Percentiles rank a stretch among this genome's conserved stretches.
These are phyloP conservation scores for Areca catechu DNA, from an alignment of 176 grass and related monocot species.

Conservation along the genomic window DNA sequence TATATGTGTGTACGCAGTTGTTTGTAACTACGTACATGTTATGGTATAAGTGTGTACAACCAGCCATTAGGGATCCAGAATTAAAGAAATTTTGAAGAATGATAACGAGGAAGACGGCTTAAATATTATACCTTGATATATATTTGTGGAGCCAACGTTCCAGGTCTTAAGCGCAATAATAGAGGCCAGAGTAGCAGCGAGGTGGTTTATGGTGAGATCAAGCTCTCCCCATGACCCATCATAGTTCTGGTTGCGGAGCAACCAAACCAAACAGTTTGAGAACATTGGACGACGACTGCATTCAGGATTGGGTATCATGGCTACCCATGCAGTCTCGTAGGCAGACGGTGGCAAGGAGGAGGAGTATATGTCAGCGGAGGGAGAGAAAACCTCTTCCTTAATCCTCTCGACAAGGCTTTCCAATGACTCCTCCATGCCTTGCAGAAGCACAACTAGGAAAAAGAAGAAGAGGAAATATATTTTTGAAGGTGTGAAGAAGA, in stretches of 20 bases:
- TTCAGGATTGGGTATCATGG: background rate
- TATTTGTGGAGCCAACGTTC: background rate
- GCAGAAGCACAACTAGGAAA: too few species aligned
- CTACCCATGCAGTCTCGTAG: background rate
- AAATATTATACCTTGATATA: background rate
- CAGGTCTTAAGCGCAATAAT: background rate
- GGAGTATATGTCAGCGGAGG: too few species aligned
- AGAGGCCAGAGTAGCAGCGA: conserved; percentile 5
- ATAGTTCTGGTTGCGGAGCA: background rate
- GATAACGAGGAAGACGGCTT: too few species aligned
- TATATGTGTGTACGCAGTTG: background rate
- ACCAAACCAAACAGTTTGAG: background rate
- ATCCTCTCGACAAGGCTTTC: too few species aligned
- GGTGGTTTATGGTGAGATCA: background rate
- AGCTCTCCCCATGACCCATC: conserved; percentile 4
- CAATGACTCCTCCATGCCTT: too few species aligned
- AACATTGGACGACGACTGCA: background rate
- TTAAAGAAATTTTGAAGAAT: too few species aligned
- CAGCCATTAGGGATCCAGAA: too few species aligned
- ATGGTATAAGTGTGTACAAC: too few species aligned
- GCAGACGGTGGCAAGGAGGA: too few species aligned
- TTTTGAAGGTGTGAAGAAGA: too few species aligned
- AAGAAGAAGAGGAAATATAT: too few species aligned
- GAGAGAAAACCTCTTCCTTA: too few species aligned
- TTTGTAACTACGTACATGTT: background rate